Percentiles rank a stretch among this genome's conserved stretches.
phyloP scores from a whole-genome alignment of 108 stramenopile species.

The Cyclotella atomus region DNA sequence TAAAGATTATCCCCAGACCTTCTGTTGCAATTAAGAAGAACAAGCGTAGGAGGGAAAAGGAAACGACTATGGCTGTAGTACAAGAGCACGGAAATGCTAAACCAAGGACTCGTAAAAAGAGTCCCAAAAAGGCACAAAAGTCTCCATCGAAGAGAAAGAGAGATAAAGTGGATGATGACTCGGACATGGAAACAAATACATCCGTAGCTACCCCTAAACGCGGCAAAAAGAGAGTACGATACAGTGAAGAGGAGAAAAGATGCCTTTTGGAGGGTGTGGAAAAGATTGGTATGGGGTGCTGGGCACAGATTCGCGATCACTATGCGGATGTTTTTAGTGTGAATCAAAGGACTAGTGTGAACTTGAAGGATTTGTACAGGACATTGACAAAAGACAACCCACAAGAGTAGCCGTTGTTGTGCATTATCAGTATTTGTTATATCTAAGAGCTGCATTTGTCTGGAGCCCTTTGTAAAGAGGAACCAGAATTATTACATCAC shows the following conservation, averaged over 20 bases:
- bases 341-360: slow-evolving; percentile 54
- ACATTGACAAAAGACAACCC: slow-evolving; percentile 40
- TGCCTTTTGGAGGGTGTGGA: slow-evolving; percentile 55
- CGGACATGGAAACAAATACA: not conserved
- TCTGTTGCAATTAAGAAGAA: not conserved
- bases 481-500: no score
- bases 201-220: not conserved
- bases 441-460: no score
- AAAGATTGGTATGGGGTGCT: slow-evolving; percentile 53
- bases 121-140: not conserved
- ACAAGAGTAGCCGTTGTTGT: not conserved
- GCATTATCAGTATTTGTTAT: not conserved
- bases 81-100: not conserved
- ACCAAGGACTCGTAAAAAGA: not conserved
- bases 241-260: slow-evolving; percentile 58
- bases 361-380: slow-evolving; percentile 72
- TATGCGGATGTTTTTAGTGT: slow-evolving; percentile 41
- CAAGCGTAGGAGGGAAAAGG: not conserved
- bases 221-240: slow-evolving; percentile 27
- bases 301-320: slow-evolving; percentile 55
- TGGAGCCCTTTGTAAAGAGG: no score
- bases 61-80: not conserved
- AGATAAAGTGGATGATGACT: not conserved
- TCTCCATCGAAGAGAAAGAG: not conserved
- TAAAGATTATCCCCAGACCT: not conserved